Conservation (phyloP, 2,329 filamentous ascomycete species). For the Aspergillus candidus region DNA sequence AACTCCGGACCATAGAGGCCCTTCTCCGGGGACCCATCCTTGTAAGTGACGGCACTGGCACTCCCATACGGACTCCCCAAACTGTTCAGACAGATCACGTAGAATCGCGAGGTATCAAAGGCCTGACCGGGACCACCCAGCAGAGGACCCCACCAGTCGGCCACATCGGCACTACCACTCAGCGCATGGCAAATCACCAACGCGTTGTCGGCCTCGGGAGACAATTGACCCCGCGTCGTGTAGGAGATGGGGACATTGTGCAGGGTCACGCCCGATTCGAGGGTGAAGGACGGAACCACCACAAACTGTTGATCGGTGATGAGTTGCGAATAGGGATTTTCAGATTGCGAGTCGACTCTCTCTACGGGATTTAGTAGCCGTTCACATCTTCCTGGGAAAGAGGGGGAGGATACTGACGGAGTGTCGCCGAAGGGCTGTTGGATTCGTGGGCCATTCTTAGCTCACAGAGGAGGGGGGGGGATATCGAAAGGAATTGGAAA, state of each 20-base stretch:
- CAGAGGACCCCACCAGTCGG: slow-evolving; percentile 54
- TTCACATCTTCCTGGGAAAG: slow-evolving; percentile 14
- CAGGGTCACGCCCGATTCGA: slow-evolving; percentile 84
- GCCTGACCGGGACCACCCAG: slow-evolving; percentile 48
- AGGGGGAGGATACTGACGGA: slow-evolving; percentile 34
- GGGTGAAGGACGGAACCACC: slow-evolving; percentile 79
- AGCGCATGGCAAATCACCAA: slow-evolving; percentile 56
- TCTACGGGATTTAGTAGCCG: slow-evolving; percentile 52
- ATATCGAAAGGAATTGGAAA: too few species aligned
- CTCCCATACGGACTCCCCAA: slow-evolving; percentile 52
- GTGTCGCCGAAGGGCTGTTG: slow-evolving; percentile 15
- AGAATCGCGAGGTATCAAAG: slow-evolving; percentile 49
- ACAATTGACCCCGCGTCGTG: slow-evolving; percentile 55
- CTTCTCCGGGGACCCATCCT: slow-evolving; percentile 67
- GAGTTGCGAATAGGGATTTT: slow-evolving; percentile 82
- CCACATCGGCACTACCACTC: slow-evolving; percentile 50
- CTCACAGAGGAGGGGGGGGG: too few species aligned
- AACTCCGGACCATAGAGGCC: slow-evolving; percentile 92
- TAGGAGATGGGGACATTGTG: slow-evolving; percentile 66
- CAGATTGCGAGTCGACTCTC: slow-evolving; percentile 60
- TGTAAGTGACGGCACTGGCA: slow-evolving; percentile 62
- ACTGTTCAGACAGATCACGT: slow-evolving; percentile 50
- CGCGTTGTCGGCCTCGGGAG: slow-evolving; percentile 53
- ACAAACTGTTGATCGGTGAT: slow-evolving; percentile 86
- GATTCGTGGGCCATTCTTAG: slow-evolving; percentile 22